A percentile compares a stretch with the other conserved stretches of the same genome.
phyloP scores from a whole-genome alignment of 163 green algal genomes.

The Picocystis sp. region DNA sequence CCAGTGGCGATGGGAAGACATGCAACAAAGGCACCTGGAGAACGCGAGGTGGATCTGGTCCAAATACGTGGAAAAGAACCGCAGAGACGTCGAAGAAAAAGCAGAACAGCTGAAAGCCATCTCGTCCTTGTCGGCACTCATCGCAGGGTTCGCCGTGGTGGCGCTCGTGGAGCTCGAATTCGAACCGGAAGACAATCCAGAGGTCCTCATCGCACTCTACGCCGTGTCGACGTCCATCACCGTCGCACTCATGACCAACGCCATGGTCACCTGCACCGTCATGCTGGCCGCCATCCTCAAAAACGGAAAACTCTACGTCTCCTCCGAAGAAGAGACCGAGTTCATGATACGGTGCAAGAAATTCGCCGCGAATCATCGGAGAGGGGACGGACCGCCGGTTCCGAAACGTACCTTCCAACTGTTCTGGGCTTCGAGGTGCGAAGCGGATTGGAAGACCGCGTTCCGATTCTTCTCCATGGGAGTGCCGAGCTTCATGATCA shows the following conservation, averaged over 20 bases:
- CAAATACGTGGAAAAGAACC: slow-evolving; percentile 34
- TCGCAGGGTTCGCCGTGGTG: slow-evolving; percentile 52
- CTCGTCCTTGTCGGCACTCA: slow-evolving; percentile 43
- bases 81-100: slow-evolving; percentile 51
- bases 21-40: slow-evolving; percentile 51
- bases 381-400: slow-evolving; percentile 13
- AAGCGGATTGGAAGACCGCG: slow-evolving; percentile 41
- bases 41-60: slow-evolving; percentile 47
- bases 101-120: slow-evolving; percentile 57
- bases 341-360: slow-evolving; percentile 35
- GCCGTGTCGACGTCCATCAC: slow-evolving; percentile 40
- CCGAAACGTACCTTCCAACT: slow-evolving; percentile 40
- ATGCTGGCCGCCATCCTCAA: slow-evolving; percentile 54
- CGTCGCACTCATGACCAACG: slow-evolving; percentile 41
- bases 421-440: slow-evolving; percentile 47
- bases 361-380: not conserved
- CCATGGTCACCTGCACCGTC: slow-evolving; percentile 44
- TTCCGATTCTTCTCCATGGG: slow-evolving; percentile 46
- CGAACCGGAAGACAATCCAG: slow-evolving; percentile 8
- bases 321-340: slow-evolving; percentile 52
- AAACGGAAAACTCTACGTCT: slow-evolving; percentile 48
- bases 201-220: slow-evolving; percentile 11
- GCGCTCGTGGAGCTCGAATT: slow-evolving; percentile 48
- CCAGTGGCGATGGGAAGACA: slow-evolving; percentile 24
- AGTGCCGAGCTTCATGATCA: slow-evolving; percentile 40